Percentiles rank a stretch among this genome's conserved stretches.
phyloP scores from a whole-genome alignment of 345 rosid genomes.

The Salix dunnii region DNA sequence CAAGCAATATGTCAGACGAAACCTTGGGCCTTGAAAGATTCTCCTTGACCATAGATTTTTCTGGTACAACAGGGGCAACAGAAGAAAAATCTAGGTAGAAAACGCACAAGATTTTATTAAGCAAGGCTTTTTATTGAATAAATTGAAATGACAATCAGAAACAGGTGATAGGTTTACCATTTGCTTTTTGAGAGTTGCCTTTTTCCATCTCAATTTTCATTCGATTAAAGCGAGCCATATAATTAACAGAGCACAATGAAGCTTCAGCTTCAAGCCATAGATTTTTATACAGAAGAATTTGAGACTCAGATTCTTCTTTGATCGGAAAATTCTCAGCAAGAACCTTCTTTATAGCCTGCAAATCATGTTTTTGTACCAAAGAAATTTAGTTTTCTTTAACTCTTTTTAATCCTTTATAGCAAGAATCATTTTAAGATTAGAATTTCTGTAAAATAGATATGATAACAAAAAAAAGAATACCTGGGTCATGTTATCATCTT shows the following conservation, averaged over 20 bases:
- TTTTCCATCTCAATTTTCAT: slow-evolving; percentile 54
- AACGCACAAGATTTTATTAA: background rate
- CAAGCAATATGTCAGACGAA: slow-evolving; percentile 14
- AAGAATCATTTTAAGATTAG: background rate
- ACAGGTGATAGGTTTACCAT: slow-evolving; percentile 30
- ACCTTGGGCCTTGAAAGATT: slow-evolving; percentile 9
- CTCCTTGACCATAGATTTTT: slow-evolving; percentile 9
- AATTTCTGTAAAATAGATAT: background rate
- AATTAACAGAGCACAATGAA: slow-evolving; percentile 60
- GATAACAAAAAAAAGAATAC: slow-evolving; percentile 34
- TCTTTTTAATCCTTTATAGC: background rate
- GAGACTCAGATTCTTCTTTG: slow-evolving; percentile 49
- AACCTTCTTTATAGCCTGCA: slow-evolving; percentile 71
- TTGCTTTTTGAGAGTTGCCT: slow-evolving; percentile 25
- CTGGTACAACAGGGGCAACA: slow-evolving; percentile 20
- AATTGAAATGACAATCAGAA: background rate
- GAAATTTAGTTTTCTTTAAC: background rate
- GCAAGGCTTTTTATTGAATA: background rate
- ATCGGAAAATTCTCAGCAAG: slow-evolving; percentile 59
- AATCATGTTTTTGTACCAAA: slow-evolving; percentile 10
- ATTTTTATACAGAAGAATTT: slow-evolving; percentile 70
- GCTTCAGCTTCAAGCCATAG: slow-evolving; percentile 98
- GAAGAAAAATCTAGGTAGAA: background rate
- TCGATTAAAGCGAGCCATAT: slow-evolving; percentile 62
- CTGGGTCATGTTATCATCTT: slow-evolving; percentile 59